Conservation (phyloP, 2,329 filamentous ascomycete species). For the Pyricularia sp. region DNA sequence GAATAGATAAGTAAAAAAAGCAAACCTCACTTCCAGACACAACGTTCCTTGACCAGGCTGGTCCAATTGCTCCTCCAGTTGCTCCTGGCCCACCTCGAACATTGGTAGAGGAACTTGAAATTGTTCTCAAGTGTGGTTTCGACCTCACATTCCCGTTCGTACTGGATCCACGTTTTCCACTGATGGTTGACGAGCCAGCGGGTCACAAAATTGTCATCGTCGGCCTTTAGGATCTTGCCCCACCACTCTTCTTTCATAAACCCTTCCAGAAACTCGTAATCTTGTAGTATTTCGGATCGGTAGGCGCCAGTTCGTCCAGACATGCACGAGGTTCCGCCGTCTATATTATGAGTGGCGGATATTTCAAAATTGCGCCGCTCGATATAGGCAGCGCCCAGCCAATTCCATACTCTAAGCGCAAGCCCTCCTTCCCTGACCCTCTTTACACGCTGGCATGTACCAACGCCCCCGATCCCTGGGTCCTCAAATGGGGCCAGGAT, state of each 20-base stretch:
- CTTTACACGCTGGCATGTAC: constrained; percentile 80
- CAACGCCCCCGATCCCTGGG: constrained; percentile 74
- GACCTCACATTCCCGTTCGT: constrained; percentile 82
- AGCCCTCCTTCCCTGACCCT: constrained; percentile 54
- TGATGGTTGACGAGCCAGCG: constrained; percentile 87
- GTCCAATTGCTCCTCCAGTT: constrained; percentile 98
- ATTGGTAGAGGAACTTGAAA: constrained; percentile 84
- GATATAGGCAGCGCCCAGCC: constrained; percentile 84
- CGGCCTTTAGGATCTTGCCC: constrained; percentile 83
- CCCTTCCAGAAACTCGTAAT: constrained; percentile 74
- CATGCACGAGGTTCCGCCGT: constrained; percentile 94
- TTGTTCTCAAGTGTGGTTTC: constrained; percentile 89
- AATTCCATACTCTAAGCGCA: constrained; percentile 66
- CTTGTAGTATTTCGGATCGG: constrained; percentile 77
- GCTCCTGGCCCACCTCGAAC: constrained; percentile 88
- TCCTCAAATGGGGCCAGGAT: constrained; percentile 89
- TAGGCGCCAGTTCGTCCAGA: constrained; percentile 92
- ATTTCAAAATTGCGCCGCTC: constrained; percentile 95
- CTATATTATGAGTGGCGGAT: constrained; percentile 87
- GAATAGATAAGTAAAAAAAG: constrained; percentile 6
- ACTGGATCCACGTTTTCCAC: constrained; percentile 94
- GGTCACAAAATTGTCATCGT: constrained; percentile 97
- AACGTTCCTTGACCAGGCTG: constrained; percentile 72
- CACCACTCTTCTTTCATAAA: constrained; percentile 91
- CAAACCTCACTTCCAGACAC: constrained; percentile 71